These are phyloP conservation scores for Fusarium cyanostomum DNA, from an alignment of 2,329 filamentous ascomycete genomes.

Conservation along the genomic window DNA sequence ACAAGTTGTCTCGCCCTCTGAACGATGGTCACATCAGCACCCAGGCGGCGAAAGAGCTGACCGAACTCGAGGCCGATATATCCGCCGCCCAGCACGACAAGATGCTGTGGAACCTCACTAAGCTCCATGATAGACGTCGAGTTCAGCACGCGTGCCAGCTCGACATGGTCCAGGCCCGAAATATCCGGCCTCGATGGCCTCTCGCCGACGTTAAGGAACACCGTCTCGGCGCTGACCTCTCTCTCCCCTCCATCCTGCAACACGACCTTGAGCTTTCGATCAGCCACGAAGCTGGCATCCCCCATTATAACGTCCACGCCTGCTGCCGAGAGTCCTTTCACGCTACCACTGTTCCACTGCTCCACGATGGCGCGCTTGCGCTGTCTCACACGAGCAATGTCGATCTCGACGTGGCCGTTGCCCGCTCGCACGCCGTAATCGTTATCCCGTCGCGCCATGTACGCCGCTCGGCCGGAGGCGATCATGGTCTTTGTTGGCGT, in stretches of 20 bases:
- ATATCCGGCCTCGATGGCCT: constrained; percentile 52
- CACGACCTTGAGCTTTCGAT: constrained; percentile 50
- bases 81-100: constrained; percentile 63
- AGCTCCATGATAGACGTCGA: constrained; percentile 61
- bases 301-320: constrained; percentile 59
- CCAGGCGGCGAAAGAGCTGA: constrained; percentile 61
- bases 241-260: constrained; percentile 45
- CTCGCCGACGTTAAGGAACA: constrained; percentile 60
- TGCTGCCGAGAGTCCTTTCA: constrained; percentile 51
- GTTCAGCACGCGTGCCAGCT: constrained; percentile 52
- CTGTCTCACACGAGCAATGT: constrained; percentile 60
- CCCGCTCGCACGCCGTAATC: constrained; percentile 57
- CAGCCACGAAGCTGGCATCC: constrained; percentile 54
- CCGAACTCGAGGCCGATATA: constrained; percentile 64
- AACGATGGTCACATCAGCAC: constrained; percentile 59
- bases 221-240: constrained; percentile 49
- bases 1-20: constrained; percentile 56
- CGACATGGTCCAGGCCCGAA: constrained; percentile 50
- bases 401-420: constrained; percentile 46
- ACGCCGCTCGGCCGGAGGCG: constrained; percentile 60
- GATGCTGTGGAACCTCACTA: constrained; percentile 55
- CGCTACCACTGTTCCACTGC: constrained; percentile 59
- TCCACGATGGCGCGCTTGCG: constrained; percentile 63
- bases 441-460: constrained; percentile 52
- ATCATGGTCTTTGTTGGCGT: constrained; percentile 68